These are phyloP conservation scores for Xylaria sp. DNA, from an alignment of 2,329 filamentous ascomycete species.

Conservation along the genomic window DNA sequence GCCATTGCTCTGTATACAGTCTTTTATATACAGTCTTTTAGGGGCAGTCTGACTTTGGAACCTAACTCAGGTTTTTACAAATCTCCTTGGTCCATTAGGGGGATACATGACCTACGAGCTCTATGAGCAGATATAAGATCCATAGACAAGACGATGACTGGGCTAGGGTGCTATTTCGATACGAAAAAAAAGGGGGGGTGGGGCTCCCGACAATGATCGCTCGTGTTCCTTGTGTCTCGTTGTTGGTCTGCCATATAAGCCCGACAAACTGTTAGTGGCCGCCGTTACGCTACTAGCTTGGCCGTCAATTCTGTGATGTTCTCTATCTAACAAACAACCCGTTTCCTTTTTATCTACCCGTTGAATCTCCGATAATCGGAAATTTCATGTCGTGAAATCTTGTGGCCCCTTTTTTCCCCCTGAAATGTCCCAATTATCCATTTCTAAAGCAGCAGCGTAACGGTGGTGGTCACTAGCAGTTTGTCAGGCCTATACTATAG, in stretches of 20 bases:
- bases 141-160: background rate
- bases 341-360: no score
- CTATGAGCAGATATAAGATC: background rate
- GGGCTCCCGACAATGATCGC: conserved; percentile 3
- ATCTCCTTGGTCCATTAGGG: background rate
- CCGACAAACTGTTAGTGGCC: no score
- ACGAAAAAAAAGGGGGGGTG: no score
- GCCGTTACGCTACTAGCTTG: no score
- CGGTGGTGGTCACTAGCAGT: no score
- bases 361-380: no score
- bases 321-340: no score
- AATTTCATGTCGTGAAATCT: no score
- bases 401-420: no score
- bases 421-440: no score
- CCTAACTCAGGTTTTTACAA: background rate
- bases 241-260: background rate
- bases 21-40: background rate
- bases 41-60: background rate
- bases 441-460: no score
- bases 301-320: no score
- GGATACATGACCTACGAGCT: background rate
- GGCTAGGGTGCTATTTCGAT: background rate
- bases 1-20: background rate
- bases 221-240: background rate
- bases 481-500: background rate